These are phyloP conservation scores for Naematelia encephala DNA, from an alignment of 768 basidiomycete genomes.

Conservation along the genomic window DNA sequence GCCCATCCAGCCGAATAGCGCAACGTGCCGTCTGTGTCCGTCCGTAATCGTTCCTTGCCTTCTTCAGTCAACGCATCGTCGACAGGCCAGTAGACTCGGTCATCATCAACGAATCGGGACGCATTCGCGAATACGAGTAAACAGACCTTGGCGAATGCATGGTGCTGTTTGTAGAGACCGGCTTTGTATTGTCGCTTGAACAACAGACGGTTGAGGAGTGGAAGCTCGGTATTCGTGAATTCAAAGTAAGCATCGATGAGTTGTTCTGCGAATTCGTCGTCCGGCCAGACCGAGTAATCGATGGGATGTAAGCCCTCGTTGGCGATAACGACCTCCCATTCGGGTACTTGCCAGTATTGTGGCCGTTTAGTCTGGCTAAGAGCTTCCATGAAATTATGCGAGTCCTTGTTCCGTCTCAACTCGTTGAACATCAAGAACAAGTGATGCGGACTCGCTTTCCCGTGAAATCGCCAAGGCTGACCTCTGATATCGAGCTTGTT, in stretches of 20 bases:
- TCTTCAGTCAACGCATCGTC: conserved; percentile 35
- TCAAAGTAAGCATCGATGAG: conserved; percentile 68
- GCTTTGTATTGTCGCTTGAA: conserved; percentile 60
- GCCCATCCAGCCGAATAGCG: conserved; percentile 45
- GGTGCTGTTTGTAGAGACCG: conserved; percentile 57
- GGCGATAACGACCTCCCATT: conserved; percentile 51
- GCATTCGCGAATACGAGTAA: conserved; percentile 71
- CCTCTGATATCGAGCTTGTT: conserved; percentile 29
- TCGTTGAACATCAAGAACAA: conserved; percentile 37
- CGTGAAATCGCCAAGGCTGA: conserved; percentile 44
- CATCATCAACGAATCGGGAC: conserved; percentile 61
- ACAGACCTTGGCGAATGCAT: conserved; percentile 57
- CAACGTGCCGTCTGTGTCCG: conserved; percentile 30
- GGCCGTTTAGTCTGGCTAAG: conserved; percentile 42
- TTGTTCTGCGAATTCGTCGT: conserved; percentile 55
- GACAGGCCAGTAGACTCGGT: conserved; percentile 54
- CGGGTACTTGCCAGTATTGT: conserved; percentile 44
- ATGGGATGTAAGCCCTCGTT: conserved; percentile 25
- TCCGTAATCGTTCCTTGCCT: conserved; percentile 26
- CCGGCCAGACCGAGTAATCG: conserved; percentile 59
- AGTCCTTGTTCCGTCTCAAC: conserved; percentile 25
- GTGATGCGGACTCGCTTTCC: conserved; percentile 46
- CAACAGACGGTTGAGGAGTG: conserved; percentile 69
- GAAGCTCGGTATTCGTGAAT: conserved; percentile 59
- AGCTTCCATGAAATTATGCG: conserved; percentile 20